phyloP scores from a whole-genome alignment of 352 stramenopile genomes.

The Globisporangium rhizosaccharum region DNA sequence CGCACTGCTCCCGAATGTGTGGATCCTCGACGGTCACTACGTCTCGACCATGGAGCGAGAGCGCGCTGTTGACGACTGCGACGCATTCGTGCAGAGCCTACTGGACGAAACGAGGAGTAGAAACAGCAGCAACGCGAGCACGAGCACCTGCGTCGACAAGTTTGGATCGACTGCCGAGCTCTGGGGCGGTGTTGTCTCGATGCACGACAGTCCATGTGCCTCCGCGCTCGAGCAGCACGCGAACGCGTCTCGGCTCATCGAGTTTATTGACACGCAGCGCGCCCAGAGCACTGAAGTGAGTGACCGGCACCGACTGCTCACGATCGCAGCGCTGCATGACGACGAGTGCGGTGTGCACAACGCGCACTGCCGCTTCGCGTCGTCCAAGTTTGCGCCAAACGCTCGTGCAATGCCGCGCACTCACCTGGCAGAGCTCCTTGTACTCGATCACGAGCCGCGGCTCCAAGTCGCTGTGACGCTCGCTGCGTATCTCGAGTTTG shows the following conservation, averaged over 20 bases:
- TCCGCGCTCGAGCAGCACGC: constrained; percentile 5
- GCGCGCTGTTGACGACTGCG: constrained; percentile 30
- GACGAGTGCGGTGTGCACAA: constrained; percentile 43
- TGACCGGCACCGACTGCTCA: constrained; percentile 35
- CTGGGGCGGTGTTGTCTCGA: constrained; percentile 16
- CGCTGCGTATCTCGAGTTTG: constrained; percentile 35
- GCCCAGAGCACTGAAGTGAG: background rate
- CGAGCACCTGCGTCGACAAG: background rate
- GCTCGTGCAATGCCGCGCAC: constrained; percentile 29
- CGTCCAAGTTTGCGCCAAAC: constrained; percentile 26
- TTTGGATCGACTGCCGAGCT: constrained; percentile 35
- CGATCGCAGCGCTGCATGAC: constrained; percentile 42
- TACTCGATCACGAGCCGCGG: constrained; percentile 18
- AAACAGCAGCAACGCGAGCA: background rate
- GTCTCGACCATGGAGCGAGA: constrained; percentile 35
- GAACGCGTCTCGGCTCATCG: constrained; percentile 16
- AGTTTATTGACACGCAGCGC: constrained; percentile 10
- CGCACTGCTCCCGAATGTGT: constrained; percentile 49
- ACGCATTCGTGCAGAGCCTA: constrained; percentile 27
- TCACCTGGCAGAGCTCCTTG: constrained; percentile 23
- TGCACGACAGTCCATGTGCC: too few species aligned
- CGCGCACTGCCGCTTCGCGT: constrained; percentile 32
- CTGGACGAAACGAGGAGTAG: constrained; percentile 4
- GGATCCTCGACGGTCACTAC: constrained; percentile 58
- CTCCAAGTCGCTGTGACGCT: constrained; percentile 37